Evolutionary conservation across 1,284 basidiomycete species (phyloP), one percentile per base, ranked within the genome.

Genomic region (Naganishia sp.): DNA sequence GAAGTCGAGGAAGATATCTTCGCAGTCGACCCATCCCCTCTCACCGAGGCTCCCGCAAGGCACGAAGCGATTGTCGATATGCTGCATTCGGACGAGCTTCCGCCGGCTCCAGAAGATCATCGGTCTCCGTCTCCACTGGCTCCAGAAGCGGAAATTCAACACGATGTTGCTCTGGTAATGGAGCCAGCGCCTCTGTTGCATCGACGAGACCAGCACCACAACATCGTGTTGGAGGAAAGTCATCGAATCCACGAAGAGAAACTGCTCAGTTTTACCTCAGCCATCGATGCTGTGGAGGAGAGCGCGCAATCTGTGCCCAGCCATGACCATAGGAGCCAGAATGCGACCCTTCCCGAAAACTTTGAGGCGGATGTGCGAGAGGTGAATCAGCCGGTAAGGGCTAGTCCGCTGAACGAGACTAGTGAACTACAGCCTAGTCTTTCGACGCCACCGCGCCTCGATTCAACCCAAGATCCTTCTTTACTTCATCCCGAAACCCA

Each of bases 171-270:
- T 28, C n/a, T 61, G 21, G 58, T 32, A 15, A 51, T 61, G 58
- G 58, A 61, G 39, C 58, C 58, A 11, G 35, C 58, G n/a, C 58
- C 58, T 17, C 31, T 61, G 25, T 28, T 51, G 31, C 58, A 61
- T 28, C 47, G 39, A 51, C 58, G 41, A 21, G 58, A 61, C 21
- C 58, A 51, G 2, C 58, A 61, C 21, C 58, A 61, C 35, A 61
- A 61, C 25, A 35, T 61, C 6, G 58, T 61, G 6, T 3, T 50
- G 21, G 58, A 51, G 23, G 58, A 61, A n/a, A 61, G 58, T 28
- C 58, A 61, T 50, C 47, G 47, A 31, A 42, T 61, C 35, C 58
- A 61, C 47, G 47, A 51, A 41, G 58, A 49, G 17, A 61, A 61
- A 23, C 7, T 32, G 32, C 47, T 51, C 7, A 61, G 58, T 31